phyloP scores from a whole-genome alignment of 768 basidiomycete species.

The Gautieria morchelliformis region DNA sequence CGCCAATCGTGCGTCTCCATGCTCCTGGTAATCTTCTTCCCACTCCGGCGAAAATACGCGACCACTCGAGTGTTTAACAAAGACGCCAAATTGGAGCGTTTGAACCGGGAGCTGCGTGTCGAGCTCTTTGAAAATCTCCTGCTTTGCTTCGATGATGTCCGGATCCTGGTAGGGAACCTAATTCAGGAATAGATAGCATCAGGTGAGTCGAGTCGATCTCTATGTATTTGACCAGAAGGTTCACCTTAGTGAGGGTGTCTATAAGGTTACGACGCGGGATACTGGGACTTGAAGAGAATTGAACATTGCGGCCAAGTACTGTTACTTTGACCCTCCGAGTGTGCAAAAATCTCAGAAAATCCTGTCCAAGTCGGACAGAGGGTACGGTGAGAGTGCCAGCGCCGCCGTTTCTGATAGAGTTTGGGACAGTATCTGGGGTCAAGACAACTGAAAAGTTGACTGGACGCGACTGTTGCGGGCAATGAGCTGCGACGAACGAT shows the following conservation, averaged over 20 bases:
- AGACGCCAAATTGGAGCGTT: slow-evolving; percentile 58
- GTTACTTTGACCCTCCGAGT: slow-evolving; percentile 18
- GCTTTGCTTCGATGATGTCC: slow-evolving; percentile 40
- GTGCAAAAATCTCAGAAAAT: slow-evolving; percentile 37
- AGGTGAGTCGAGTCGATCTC: slow-evolving; percentile 11
- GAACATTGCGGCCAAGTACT: slow-evolving; percentile 7
- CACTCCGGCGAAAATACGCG: slow-evolving; percentile 58
- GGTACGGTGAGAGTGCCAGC: slow-evolving; percentile 27
- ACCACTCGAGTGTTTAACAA: slow-evolving; percentile 27
- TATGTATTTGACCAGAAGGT: slow-evolving; percentile 32
- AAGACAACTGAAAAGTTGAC: slow-evolving; percentile 58
- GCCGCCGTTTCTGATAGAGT: slow-evolving; percentile 50
- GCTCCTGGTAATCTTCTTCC: slow-evolving; percentile 38
- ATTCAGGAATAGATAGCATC: not conserved
- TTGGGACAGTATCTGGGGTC: slow-evolving; percentile 31
- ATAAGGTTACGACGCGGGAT: not conserved
- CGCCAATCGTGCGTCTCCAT: slow-evolving; percentile 39
- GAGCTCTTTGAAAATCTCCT: slow-evolving; percentile 33
- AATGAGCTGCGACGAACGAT: slow-evolving; percentile 24
- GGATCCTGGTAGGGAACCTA: slow-evolving; percentile 17
- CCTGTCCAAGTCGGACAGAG: slow-evolving; percentile 23
- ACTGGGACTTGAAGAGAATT: not conserved
- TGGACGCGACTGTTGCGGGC: slow-evolving; percentile 8
- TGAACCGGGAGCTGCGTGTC: slow-evolving; percentile 44
- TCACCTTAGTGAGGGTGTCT: slow-evolving; percentile 41